Evolutionary conservation across 2,329 filamentous ascomycete genomes (phyloP), one percentile per base, ranked within the genome.

Genomic region (Cadophora sp.): DNA sequence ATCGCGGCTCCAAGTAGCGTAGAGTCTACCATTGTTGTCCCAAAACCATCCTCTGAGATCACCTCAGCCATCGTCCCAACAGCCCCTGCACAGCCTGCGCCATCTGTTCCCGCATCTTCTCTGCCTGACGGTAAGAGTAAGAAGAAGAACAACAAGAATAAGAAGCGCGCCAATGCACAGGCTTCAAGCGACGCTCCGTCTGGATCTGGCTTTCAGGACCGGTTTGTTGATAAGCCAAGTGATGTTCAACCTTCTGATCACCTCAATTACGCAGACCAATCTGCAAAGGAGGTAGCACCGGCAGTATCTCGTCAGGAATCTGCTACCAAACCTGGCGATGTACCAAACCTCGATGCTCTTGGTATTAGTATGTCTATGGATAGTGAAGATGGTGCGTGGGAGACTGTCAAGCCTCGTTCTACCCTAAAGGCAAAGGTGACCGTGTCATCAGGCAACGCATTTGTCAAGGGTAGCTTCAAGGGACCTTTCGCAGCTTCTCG

Each of bases 91-190:
- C 39, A 47, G 18, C 22, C 22, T 58, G 11, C 53, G 30, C 11
- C 41, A 53, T 22, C 24, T 43, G 24, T 18, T 53, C 30, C 30
- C 8, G 30, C 13, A 20, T 11, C 43, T 30, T 9, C 20, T 43
- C 22, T 16, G n/a, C 14, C 53, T 20, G 51, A n/a, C 7, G 62
- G 36, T n/a, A 59, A 59, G 53, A 50, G 41, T 18, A 59, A 59
- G 30, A 64, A 64, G 62, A 48, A 51, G 62, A 39, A 51, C 18
- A 64, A 59, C 27, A 48, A 64, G 51, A 58, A 24, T 30, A 48
- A 59, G 53, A 64, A 59, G 43, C n/a, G n/a, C 13, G 39, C 9
- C 24, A 36, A 47, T 9, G 14, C 30, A n/a, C 7, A 39, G 4
- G 33, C 33, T 22, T 33, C n/a, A 14, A 33, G 30, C 14, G 30